Percentiles rank a stretch among this genome's conserved stretches.
These are phyloP conservation scores for Ogataea ramenticola DNA, from an alignment of 805 yeast genomes.

Conservation along the genomic window DNA sequence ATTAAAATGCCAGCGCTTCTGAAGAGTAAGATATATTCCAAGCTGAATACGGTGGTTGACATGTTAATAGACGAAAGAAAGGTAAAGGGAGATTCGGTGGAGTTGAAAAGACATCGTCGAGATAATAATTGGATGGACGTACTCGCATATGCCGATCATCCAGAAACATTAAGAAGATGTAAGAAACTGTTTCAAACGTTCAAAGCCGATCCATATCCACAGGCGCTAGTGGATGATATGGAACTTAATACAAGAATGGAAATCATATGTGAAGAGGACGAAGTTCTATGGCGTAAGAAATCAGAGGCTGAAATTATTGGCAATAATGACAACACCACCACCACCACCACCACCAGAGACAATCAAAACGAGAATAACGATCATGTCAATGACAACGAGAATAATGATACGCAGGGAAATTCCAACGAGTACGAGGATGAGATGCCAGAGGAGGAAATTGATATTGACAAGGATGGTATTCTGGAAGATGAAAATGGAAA, in stretches of 20 bases:
- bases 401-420: not conserved
- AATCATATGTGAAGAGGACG: not conserved
- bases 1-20: constrained; percentile 10
- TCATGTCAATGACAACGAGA: no score
- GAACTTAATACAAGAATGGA: not conserved
- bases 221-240: not conserved
- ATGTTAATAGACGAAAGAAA: constrained; percentile 6
- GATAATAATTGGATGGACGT: constrained; percentile 9
- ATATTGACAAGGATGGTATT: no score
- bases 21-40: constrained; percentile 8
- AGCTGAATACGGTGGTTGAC: constrained; percentile 15
- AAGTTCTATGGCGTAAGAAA: no score
- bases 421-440: no score
- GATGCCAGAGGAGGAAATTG: no score
- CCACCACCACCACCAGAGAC: no score
- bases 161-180: not conserved
- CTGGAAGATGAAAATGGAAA: not conserved
- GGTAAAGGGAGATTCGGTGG: not conserved
- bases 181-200: constrained; percentile 1
- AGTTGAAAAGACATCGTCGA: not conserved
- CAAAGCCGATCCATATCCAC: not conserved
- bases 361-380: no score
- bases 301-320: no score
- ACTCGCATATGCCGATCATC: constrained; percentile 5
- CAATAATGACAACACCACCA: no score